Percentiles rank a stretch among this genome's conserved stretches.
Evolutionary conservation across 2,329 filamentous ascomycete species (phyloP).

Genomic region (Pseudophaeomoniella oleicola): DNA sequence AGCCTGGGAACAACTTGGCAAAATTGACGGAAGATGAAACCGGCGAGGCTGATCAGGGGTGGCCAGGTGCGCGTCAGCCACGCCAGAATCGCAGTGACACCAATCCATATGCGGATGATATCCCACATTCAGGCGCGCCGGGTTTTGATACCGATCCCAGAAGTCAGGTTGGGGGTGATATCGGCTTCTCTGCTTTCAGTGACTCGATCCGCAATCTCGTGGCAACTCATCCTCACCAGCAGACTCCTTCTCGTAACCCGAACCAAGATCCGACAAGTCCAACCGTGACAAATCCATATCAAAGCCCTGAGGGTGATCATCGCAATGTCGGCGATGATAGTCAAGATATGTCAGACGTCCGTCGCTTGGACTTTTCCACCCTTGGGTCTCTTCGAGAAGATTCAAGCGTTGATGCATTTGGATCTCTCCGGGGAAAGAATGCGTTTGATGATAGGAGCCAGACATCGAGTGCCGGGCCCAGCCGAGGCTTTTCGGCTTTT

Average conservation of each 20-base stretch:
- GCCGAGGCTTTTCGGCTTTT: conserved; percentile 52
- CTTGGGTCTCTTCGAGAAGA: conserved; percentile 40
- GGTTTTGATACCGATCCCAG: conserved; percentile 34
- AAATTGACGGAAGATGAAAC: conserved; percentile 37
- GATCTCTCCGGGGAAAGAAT: conserved; percentile 43
- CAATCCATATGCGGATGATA: conserved; percentile 32
- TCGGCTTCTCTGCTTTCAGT: conserved; percentile 45
- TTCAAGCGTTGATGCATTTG: conserved; percentile 35
- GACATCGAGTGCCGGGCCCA: conserved; percentile 70
- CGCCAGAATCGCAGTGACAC: conserved; percentile 32
- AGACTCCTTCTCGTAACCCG: conserved; percentile 34
- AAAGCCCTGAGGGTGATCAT: conserved; percentile 69
- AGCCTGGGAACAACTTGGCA: conserved; percentile 37
- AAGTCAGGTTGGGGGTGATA: background rate
- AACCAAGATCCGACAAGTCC: conserved; percentile 66
- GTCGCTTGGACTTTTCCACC: conserved; percentile 34
- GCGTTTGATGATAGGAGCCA: conserved; percentile 74
- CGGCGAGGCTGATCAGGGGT: conserved; percentile 31
- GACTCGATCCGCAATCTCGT: conserved; percentile 15
- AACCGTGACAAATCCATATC: conserved; percentile 90
- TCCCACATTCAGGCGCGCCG: conserved; percentile 43
- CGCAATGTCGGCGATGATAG: conserved; percentile 49
- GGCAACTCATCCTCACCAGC: conserved; percentile 41
- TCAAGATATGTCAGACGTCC: conserved; percentile 34
- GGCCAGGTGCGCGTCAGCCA: conserved; percentile 33